Percentiles rank a stretch among this genome's conserved stretches.
Conservation (phyloP, 306 rosid genomes). For the Echinosophora koreensis region DNA sequence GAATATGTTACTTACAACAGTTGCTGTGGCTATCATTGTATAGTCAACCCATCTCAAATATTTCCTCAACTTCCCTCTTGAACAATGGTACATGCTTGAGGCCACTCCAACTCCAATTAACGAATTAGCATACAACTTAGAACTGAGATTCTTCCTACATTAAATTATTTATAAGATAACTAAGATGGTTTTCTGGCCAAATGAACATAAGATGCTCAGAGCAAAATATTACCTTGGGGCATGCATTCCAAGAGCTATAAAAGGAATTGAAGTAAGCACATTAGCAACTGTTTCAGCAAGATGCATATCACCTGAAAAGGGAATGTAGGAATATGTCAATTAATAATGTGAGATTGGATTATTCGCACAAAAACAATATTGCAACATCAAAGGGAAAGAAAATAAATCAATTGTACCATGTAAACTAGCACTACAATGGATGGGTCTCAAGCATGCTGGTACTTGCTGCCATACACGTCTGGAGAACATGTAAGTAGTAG, state of each 20-base stretch:
- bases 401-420: slow-evolving; percentile 63
- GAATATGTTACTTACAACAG: slow-evolving; percentile 73
- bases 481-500: slow-evolving; percentile 47
- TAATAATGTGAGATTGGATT: slow-evolving; percentile 12
- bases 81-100: slow-evolving; percentile 88
- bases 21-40: slow-evolving; percentile 93
- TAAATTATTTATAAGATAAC: slow-evolving; percentile 40
- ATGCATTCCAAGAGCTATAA: slow-evolving; percentile 81
- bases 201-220: slow-evolving; percentile 37
- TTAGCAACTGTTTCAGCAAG: slow-evolving; percentile 79
- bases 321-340: slow-evolving; percentile 27
- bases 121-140: slow-evolving; percentile 92
- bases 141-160: slow-evolving; percentile 77
- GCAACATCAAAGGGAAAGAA: slow-evolving; percentile 31
- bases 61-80: slow-evolving; percentile 80
- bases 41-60: slow-evolving; percentile 93
- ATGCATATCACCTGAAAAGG: slow-evolving; percentile 72
- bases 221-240: slow-evolving; percentile 76
- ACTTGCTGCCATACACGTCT: slow-evolving; percentile 86
- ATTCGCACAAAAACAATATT: slow-evolving; percentile 20
- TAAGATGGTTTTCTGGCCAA: slow-evolving; percentile 20
- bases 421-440: slow-evolving; percentile 58
- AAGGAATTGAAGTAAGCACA: slow-evolving; percentile 93
- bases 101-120: slow-evolving; percentile 98
- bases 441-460: slow-evolving; percentile 84